phyloP scores from a whole-genome alignment of 2,329 filamentous ascomycete genomes.

The Pyrenophora teres region DNA sequence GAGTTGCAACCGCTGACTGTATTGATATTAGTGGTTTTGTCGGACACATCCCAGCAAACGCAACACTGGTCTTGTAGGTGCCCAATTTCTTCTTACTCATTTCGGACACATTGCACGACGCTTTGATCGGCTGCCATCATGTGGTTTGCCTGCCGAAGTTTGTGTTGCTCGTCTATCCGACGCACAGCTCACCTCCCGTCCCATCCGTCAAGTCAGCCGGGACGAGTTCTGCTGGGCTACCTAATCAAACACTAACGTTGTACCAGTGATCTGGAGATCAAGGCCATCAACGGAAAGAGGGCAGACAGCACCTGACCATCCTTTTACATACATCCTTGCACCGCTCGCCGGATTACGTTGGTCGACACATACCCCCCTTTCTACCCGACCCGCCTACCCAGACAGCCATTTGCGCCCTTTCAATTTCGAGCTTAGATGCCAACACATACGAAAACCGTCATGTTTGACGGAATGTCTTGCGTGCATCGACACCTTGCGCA shows the following conservation, averaged over 20 bases:
- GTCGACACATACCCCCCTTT: constrained; percentile 14
- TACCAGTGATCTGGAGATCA: constrained; percentile 69
- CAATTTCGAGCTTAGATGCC: background rate
- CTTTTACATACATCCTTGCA: constrained; percentile 2
- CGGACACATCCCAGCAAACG: constrained; percentile 73
- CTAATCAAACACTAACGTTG: constrained; percentile 17
- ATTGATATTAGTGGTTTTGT: constrained; percentile 69
- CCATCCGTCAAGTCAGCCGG: background rate
- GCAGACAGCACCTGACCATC: constrained; percentile 32
- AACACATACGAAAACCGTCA: background rate
- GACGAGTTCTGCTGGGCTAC: background rate
- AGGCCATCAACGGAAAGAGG: constrained; percentile 62
- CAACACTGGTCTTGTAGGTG: constrained; percentile 83
- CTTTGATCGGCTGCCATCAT: background rate
- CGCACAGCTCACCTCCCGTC: constrained; percentile 11
- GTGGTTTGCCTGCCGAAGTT: background rate
- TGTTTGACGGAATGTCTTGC: background rate
- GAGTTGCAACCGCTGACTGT: constrained; percentile 26
- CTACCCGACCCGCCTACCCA: constrained; percentile 14
- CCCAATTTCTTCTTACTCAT: constrained; percentile 8
- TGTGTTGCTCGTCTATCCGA: constrained; percentile 7
- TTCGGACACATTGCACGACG: constrained; percentile 5
- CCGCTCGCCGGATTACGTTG: constrained; percentile 1
- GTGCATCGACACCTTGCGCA: background rate
- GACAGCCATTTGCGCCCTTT: background rate